These are phyloP conservation scores for Stipa capillata DNA, from an alignment of 176 grass and related monocot species.

Conservation along the genomic window DNA sequence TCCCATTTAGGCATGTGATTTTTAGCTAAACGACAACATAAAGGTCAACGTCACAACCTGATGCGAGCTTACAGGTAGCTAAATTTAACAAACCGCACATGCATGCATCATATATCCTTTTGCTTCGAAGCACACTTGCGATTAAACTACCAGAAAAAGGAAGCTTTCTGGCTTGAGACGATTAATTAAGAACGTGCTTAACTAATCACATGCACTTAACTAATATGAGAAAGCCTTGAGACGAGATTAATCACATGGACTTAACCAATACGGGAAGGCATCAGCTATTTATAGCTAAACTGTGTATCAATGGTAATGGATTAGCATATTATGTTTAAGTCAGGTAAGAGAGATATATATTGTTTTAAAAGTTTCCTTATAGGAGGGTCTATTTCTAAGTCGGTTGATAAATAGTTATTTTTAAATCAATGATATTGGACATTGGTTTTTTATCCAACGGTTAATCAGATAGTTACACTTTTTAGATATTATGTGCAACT, in stretches of 20 bases:
- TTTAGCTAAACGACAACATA: conserved; percentile 23
- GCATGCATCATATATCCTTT: conserved; percentile 1
- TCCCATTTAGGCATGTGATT: conserved; percentile 26
- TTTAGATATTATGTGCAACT: too few species aligned
- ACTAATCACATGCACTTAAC: conserved; percentile 17
- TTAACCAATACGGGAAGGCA: conserved; percentile 5
- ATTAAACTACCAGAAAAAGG: conserved; percentile 23
- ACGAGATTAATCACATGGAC: neutral
- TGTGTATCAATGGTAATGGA: neutral
- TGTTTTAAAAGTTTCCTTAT: neutral
- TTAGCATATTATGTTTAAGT: neutral
- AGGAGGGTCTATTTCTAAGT: too few species aligned
- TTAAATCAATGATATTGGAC: too few species aligned
- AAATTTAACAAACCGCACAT: conserved; percentile 25
- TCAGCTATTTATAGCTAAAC: neutral
- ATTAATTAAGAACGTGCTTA: conserved; percentile 7
- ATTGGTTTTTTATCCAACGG: too few species aligned
- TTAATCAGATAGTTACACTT: too few species aligned
- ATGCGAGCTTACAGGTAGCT: conserved; percentile 1
- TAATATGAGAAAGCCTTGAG: conserved; percentile 13
- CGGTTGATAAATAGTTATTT: too few species aligned
- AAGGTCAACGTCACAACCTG: conserved; percentile 31
- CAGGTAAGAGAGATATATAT: neutral
- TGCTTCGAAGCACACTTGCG: conserved; percentile 5
- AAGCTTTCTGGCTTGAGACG: neutral